Percentiles rank a stretch among this genome's conserved stretches.
Evolutionary conservation across 257 asterid species (phyloP).

Genomic region (Nicotiana attenuata): DNA sequence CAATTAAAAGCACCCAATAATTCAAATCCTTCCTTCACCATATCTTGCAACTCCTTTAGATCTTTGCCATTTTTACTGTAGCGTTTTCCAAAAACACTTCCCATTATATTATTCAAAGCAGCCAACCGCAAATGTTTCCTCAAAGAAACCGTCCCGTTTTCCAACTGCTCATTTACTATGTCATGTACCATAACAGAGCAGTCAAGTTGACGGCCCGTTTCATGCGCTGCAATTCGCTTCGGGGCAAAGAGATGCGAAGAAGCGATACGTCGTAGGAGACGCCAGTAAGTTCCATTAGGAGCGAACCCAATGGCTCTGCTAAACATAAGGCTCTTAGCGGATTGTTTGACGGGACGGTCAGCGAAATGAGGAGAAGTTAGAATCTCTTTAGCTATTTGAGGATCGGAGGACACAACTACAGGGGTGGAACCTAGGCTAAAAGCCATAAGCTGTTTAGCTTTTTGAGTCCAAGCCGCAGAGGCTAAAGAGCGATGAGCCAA

Average conservation of each 20-base stretch:
- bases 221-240: constrained; percentile 37
- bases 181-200: constrained; percentile 34
- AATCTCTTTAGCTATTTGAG: constrained; percentile 43
- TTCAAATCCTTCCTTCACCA: constrained; percentile 55
- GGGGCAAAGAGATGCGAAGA: constrained; percentile 49
- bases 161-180: constrained; percentile 29
- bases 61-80: constrained; percentile 20
- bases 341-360: constrained; percentile 49
- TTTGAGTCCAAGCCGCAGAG: constrained; percentile 30
- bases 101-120: constrained; percentile 44
- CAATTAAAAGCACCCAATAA: constrained; percentile 54
- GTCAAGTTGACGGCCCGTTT: constrained; percentile 37
- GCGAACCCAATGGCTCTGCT: constrained; percentile 68
- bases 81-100: constrained; percentile 43
- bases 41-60: constrained; percentile 30
- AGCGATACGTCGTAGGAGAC: constrained; percentile 41
- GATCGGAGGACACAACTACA: constrained; percentile 35
- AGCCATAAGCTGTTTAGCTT: constrained; percentile 42
- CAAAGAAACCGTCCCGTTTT: constrained; percentile 26
- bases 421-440: constrained; percentile 56
- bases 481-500: constrained; percentile 55
- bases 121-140: constrained; percentile 44
- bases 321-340: constrained; percentile 57
- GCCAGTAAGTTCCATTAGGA: constrained; percentile 50
- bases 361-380: constrained; percentile 49